Evolutionary conservation across 1,139 yeast genomes (phyloP).

Genomic region (Geotrichum reessii): DNA sequence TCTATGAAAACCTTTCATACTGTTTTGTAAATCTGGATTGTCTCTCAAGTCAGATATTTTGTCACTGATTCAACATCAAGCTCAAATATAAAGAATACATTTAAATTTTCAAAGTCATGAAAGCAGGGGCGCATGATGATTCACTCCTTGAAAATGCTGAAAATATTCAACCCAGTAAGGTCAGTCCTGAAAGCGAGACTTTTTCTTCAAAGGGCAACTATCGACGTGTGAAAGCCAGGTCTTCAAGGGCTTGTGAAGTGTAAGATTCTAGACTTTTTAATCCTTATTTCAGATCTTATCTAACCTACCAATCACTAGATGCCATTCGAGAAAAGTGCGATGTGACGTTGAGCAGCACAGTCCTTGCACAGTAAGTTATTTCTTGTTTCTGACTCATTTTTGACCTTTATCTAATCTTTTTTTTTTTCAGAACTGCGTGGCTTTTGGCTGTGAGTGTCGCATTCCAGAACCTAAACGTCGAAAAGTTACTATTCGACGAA

Average conservation of each 20-base stretch:
- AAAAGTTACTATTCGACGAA: constrained; percentile 33
- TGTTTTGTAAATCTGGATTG: background rate
- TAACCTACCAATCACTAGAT: constrained; percentile 20
- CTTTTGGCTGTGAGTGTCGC: constrained; percentile 68
- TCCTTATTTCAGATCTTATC: background rate
- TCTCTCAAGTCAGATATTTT: background rate
- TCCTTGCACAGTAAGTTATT: constrained; percentile 53
- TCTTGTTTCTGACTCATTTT: background rate
- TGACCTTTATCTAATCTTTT: background rate
- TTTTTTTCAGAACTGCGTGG: constrained; percentile 49
- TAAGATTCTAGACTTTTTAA: constrained; percentile 22
- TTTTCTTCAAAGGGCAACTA: constrained; percentile 20
- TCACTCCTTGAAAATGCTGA: constrained; percentile 13
- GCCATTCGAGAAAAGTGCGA: constrained; percentile 68
- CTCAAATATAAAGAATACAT: background rate
- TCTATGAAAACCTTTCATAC: background rate
- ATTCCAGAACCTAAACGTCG: constrained; percentile 46
- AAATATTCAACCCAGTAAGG: constrained; percentile 4
- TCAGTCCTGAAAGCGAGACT: background rate
- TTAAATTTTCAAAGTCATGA: background rate
- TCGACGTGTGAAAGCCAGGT: constrained; percentile 32
- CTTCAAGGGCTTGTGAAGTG: constrained; percentile 36
- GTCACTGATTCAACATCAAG: background rate
- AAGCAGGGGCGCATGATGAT: background rate
- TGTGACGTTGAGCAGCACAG: constrained; percentile 65